Percentiles rank a stretch among this genome's conserved stretches.
Conservation (phyloP, 192 early-diverging fungal genomes). For the Linnemannia zychae region DNA sequence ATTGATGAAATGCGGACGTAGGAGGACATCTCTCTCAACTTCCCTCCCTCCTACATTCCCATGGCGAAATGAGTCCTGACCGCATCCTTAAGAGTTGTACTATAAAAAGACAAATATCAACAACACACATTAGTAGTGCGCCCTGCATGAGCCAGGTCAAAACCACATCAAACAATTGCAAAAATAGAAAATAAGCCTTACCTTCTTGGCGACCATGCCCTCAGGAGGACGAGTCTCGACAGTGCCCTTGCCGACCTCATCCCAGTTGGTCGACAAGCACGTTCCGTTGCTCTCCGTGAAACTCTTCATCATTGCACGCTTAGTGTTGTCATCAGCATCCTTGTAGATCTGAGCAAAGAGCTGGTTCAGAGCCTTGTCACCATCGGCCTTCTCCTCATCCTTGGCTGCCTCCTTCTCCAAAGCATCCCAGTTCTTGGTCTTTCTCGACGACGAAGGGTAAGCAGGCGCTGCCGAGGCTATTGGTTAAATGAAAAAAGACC, state of each 20-base stretch:
- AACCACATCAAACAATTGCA: neutral
- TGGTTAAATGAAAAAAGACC: neutral
- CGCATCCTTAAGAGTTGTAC: conserved; percentile 11
- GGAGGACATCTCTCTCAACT: too few relatives aligned
- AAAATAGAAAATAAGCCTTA: neutral
- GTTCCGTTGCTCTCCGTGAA: conserved; percentile 96
- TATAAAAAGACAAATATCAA: neutral
- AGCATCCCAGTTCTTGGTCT: conserved; percentile 84
- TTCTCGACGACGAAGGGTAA: conserved; percentile 64
- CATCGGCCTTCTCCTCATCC: conserved; percentile 86
- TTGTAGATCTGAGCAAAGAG: conserved; percentile 95
- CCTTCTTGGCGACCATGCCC: conserved; percentile 85
- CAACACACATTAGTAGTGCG: neutral
- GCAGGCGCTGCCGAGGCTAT: conserved; percentile 16
- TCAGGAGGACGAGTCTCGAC: conserved; percentile 93
- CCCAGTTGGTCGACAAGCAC: conserved; percentile 94
- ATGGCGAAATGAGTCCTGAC: neutral
- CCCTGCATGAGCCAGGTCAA: neutral
- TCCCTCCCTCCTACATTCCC: too few relatives aligned
- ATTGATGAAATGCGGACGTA: neutral
- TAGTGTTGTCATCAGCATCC: conserved; percentile 88
- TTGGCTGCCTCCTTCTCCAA: conserved; percentile 77
- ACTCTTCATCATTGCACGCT: conserved; percentile 96
- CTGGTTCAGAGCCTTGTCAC: conserved; percentile 89
- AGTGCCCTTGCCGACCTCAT: conserved; percentile 82